phyloP scores from a whole-genome alignment of 2,329 filamentous ascomycete species.

The Nemania bipapillata region DNA sequence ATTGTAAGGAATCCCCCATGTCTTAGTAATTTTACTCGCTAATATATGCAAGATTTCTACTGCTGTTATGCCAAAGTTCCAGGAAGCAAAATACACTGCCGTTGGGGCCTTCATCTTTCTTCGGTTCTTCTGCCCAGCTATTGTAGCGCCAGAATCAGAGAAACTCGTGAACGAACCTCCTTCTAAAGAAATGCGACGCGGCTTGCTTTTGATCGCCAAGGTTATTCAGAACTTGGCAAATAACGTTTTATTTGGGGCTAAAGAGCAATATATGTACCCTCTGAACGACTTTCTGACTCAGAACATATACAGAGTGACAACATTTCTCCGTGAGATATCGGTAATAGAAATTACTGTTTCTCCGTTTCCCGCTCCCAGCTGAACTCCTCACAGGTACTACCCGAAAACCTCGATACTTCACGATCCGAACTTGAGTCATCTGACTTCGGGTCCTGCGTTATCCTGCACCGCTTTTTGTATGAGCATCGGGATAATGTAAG shows the following conservation, averaged over 20 bases:
- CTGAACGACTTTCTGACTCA: slow-evolving; percentile 75
- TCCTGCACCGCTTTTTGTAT: slow-evolving; percentile 74
- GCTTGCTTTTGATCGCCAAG: slow-evolving; percentile 75
- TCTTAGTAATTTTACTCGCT: slow-evolving; percentile 16
- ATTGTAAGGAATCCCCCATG: slow-evolving; percentile 63
- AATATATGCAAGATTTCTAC: slow-evolving; percentile 63
- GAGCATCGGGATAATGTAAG: slow-evolving; percentile 77
- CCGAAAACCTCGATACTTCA: slow-evolving; percentile 58
- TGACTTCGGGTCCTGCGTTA: slow-evolving; percentile 77
- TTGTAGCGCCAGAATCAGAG: slow-evolving; percentile 75
- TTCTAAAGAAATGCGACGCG: slow-evolving; percentile 75
- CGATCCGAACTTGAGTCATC: slow-evolving; percentile 63
- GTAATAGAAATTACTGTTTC: slow-evolving; percentile 55
- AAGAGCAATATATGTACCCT: slow-evolving; percentile 78
- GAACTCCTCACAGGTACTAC: slow-evolving; percentile 56
- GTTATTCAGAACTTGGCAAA: slow-evolving; percentile 77
- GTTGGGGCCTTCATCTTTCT: slow-evolving; percentile 78
- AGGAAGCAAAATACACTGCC: slow-evolving; percentile 76
- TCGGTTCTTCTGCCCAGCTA: slow-evolving; percentile 77
- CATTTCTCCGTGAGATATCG: slow-evolving; percentile 74
- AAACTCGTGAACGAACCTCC: slow-evolving; percentile 70
- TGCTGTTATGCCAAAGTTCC: slow-evolving; percentile 71
- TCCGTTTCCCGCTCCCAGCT: slow-evolving; percentile 24
- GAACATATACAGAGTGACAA: slow-evolving; percentile 74
- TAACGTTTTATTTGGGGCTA: slow-evolving; percentile 76